Evolutionary conservation across 208 protist species (phyloP), one percentile per base, ranked within the genome.

Genomic region (Leptomonas seymouri): DNA sequence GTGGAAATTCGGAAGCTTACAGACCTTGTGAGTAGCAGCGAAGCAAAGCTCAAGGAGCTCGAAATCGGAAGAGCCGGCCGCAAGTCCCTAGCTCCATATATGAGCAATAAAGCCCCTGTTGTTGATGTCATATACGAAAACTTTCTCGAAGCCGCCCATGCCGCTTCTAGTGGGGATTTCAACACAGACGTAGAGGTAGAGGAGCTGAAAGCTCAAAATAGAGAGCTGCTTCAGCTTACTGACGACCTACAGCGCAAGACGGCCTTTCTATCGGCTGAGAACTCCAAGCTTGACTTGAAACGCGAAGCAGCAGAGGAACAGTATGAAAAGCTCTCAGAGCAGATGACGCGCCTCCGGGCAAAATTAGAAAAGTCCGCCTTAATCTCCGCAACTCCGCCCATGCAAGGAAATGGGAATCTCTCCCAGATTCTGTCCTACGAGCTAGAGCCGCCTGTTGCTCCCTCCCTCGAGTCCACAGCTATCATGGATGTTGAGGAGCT

Each of bases 281-380:
- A 78, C 46, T 36, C 67, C 16, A 57, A 56, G 18, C 67, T 80
- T 5, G 39, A 20, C 16, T 14, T 65, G 7, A 45, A 51, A 31
- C 55, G 53, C 12, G 65, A 64, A 46, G 50, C 57, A 0, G 46
- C 60, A 2, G 67, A 81, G 41, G 71, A 86, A 20, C 67, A 77
- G 25, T 46, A 77, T 39, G 61, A 89, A 46, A 67, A 77, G 46
- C 46, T 89, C 8, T 58, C 36, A 25, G 64, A 76, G 31, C 64
- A 51, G 21, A 49, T 74, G 36, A 12, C 16, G 21, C 21, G 62
- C 15, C 20, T 74, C 14, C 57, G 41, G 12, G 7, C 25, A 44
- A 45, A 42, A 27, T 11, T 54, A 27, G 51, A 66, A 28, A 12
- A 15, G 55, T 48, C 27, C 3, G 27, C 16, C 11, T 18, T 9